phyloP scores from a whole-genome alignment of 768 basidiomycete species.

The Auricularia sp. region DNA sequence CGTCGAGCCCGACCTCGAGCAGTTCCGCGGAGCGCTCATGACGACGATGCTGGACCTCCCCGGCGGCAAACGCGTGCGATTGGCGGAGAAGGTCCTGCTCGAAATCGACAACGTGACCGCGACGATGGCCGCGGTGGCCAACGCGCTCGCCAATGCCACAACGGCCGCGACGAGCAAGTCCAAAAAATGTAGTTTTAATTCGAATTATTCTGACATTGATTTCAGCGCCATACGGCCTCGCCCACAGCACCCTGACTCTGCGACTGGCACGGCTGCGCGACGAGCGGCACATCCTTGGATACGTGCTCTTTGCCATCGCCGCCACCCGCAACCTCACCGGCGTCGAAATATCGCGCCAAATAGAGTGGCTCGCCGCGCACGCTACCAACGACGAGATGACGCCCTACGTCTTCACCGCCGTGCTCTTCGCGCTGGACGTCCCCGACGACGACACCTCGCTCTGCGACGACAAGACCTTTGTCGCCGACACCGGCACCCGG shows the following conservation, averaged over 20 bases:
- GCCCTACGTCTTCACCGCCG: constrained; percentile 54
- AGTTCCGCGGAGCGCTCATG: constrained; percentile 46
- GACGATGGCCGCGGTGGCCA: constrained; percentile 43
- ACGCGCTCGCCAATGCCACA: constrained; percentile 51
- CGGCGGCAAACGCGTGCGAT: constrained; percentile 28
- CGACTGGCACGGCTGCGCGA: constrained; percentile 65
- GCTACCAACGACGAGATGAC: constrained; percentile 54
- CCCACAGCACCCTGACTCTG: constrained; percentile 55
- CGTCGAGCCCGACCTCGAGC: constrained; percentile 44
- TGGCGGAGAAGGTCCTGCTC: constrained; percentile 46
- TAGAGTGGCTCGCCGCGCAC: constrained; percentile 62
- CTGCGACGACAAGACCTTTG: constrained; percentile 5
- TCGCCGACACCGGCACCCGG: constrained; percentile 5
- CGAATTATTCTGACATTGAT: no score
- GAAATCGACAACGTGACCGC: constrained; percentile 53
- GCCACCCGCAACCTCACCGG: constrained; percentile 51
- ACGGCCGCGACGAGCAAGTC: constrained; percentile 10
- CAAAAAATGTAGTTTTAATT: no score
- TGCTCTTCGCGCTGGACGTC: constrained; percentile 54
- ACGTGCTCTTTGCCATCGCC: constrained; percentile 49
- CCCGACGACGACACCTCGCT: constrained; percentile 32
- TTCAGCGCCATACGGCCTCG: constrained; percentile 32
- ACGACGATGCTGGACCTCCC: constrained; percentile 23
- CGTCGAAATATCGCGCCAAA: constrained; percentile 47
- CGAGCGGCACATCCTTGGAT: constrained; percentile 59